Conservation (phyloP, 108 stramenopile genomes). For the Heterococcus sp. region DNA sequence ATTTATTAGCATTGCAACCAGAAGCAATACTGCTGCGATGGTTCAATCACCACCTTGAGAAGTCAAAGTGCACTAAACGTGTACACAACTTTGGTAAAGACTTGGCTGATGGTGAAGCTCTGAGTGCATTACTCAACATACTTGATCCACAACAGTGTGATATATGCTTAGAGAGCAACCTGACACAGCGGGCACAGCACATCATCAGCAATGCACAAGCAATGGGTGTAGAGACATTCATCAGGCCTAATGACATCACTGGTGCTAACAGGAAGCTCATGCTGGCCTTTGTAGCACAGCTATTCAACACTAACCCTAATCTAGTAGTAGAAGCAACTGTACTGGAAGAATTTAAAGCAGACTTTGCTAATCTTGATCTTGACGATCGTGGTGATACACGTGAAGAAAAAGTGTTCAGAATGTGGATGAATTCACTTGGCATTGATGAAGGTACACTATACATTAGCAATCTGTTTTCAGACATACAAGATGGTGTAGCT, state of each 20-base stretch:
- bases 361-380: constrained; percentile 51
- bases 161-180: constrained; percentile 5
- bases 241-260: constrained; percentile 55
- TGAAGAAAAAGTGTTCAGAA: constrained; percentile 58
- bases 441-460: constrained; percentile 45
- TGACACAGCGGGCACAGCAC: constrained; percentile 28
- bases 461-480: constrained; percentile 54
- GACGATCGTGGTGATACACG: constrained; percentile 49
- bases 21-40: constrained; percentile 61
- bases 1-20: constrained; percentile 51
- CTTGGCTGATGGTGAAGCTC: constrained; percentile 51
- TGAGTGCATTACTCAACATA: constrained; percentile 41
- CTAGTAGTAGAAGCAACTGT: constrained; percentile 46
- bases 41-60: constrained; percentile 63
- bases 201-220: constrained; percentile 45
- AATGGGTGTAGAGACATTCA: constrained; percentile 53
- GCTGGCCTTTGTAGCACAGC: constrained; percentile 58
- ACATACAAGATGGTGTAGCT: constrained; percentile 45
- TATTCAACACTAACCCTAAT: constrained; percentile 60
- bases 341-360: constrained; percentile 42
- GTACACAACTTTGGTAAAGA: constrained; percentile 48
- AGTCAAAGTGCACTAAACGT: neutral
- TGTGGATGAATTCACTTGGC: constrained; percentile 63
- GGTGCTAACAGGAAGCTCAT: constrained; percentile 59
- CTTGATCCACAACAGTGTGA: constrained; percentile 37